Evolutionary conservation across 192 early-diverging fungal species (phyloP), one percentile per base, ranked within the genome.

Genomic region (Fimicolochytrium jonesii): DNA sequence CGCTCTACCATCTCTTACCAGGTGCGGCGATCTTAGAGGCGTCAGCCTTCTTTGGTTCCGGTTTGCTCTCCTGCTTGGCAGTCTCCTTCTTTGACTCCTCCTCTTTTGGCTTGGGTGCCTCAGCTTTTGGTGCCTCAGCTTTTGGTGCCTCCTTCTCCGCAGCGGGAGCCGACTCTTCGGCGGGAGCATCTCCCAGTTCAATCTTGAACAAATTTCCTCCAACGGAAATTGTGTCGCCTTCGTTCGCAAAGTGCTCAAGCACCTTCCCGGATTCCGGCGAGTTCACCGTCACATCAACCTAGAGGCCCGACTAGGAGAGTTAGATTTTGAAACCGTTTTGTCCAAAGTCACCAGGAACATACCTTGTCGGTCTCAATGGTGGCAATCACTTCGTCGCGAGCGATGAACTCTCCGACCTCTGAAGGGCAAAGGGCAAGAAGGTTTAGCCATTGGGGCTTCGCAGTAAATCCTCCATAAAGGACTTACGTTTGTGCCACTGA

Each of bases 291-390:
- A 97, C 89, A 73, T 97, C 97, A 61, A 99, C 86, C 88, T 90
- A 49, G 47, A n/a, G n/a, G n/a, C n/a, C n/a, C n/a, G n/a, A n/a
- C n/a, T n/a, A n/a, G n/a, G n/a, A n/a, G n/a, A n/a, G n/a, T 49
- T 7, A 49, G 47, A 49, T 26, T 30, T 52, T 28, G 22, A 52
- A 45, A 31, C 20, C 11, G n/a, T 18, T 30, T 23, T 23, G 53
- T 32, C n/a, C 25, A 39, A 17, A 22, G 11, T 22, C 6, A 7
- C 6, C 46, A 48, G 18, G 32, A 49, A 35, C 49, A 52, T 71
- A 89, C 87, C 85, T 99, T 99, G 84, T 99, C 97, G 33, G 97
- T 99, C 71, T 99, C 97, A 48, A 99, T 97, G 33, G 93, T 94
- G 18, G 93, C 93, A 31, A 97, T 84, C 68, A 90, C 90, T 67